Evolutionary conservation across 805 yeast species (phyloP), one percentile per base, ranked within the genome.

Genomic region (Candida sphagnicola): DNA sequence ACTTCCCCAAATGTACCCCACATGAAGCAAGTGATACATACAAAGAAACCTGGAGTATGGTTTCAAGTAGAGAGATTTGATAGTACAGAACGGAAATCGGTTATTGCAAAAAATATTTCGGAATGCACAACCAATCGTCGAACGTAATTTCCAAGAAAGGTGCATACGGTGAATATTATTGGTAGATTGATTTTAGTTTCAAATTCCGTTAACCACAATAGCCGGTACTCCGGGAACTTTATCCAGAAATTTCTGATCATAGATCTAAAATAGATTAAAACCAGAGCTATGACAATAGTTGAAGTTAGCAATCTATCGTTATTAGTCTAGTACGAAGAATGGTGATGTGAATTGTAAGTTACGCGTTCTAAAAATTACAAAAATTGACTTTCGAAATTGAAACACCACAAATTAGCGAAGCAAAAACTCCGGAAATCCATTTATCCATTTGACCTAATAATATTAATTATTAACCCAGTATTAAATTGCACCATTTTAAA

Each of bases 1-100:
- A 8, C 13, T 26, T 8, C 29, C 29, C 29, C 29, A 26, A 26
- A 26, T 26, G 29, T 26, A 26, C 29, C 29, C 29, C 29, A 26
- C 29, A 26, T 26, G n/a, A 8, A 13, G 15, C 15, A n/a, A n/a
- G n/a, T n/a, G n/a, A n/a, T n/a, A n/a, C n/a, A n/a, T n/a, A n/a
- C n/a, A n/a, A n/a, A n/a, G 24, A 21, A 21, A 21, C 24, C 24
- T 21, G 24, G 24, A 21, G 24, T 21, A 21, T 6, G 24, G 24
- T 10, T 21, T 21, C 10, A 10, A 21, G 10, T 21, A 21, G 24
- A 10, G n/a, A n/a, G n/a, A n/a, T n/a, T n/a, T n/a, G n/a, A n/a
- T n/a, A n/a, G n/a, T n/a, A n/a, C n/a, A n/a, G n/a, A n/a, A n/a
- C n/a, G n/a, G n/a, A n/a, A n/a, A n/a, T n/a, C n/a, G n/a, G n/a